phyloP scores from a whole-genome alignment of 2,329 filamentous ascomycete species.

The Eutypa lata region DNA sequence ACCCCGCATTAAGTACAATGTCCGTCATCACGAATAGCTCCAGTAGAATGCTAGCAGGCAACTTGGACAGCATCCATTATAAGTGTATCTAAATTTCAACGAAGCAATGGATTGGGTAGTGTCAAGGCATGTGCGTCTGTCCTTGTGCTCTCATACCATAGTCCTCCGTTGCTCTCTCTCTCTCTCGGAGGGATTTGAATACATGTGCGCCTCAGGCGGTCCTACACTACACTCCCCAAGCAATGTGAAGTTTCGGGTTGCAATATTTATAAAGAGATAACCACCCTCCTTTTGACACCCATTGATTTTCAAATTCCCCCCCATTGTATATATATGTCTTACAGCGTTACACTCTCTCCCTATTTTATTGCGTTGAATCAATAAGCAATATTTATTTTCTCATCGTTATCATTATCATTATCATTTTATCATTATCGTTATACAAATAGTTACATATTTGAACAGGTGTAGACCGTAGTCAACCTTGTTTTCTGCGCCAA shows the following conservation, averaged over 20 bases:
- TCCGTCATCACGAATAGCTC: not conserved
- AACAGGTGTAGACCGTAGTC: not conserved
- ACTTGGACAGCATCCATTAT: not conserved
- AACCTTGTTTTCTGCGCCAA: not conserved
- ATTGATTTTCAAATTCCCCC: not conserved
- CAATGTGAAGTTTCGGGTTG: not conserved
- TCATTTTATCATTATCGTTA: not conserved
- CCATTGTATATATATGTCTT: not conserved
- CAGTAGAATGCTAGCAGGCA: not conserved
- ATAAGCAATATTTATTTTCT: not conserved
- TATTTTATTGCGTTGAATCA: not conserved
- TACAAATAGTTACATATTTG: not conserved
- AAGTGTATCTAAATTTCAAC: not conserved
- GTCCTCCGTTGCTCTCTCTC: too few species aligned
- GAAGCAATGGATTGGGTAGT: not conserved
- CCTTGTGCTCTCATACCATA: not conserved
- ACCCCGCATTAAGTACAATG: not conserved
- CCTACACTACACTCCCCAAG: slow-evolving; percentile 1
- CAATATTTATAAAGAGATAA: not conserved
- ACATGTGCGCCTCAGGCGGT: not conserved
- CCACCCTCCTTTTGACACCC: not conserved
- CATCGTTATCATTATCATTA: not conserved
- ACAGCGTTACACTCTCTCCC: not conserved
- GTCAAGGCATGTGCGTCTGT: not conserved
- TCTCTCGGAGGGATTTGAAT: not conserved